Base-by-base conservation (phyloP, 192 early-diverging fungal species). In the Rhizophlyctis rosea region DNA sequence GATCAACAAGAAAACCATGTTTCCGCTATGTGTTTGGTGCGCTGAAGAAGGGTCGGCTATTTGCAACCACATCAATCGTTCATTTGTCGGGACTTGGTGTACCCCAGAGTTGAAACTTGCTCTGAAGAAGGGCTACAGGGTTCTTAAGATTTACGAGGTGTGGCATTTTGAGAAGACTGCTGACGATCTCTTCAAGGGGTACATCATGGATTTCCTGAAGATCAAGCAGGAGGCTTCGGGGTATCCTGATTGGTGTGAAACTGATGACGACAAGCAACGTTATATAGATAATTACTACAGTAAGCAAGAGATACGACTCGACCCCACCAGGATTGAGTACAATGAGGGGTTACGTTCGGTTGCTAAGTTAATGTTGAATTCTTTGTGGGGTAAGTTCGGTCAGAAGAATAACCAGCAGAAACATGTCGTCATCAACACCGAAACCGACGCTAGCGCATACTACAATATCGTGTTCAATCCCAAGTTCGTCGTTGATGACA, bases 71-170 rank as follows among this genome's bases (percentile, higher is more conserved):
- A n/a, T n/a, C n/a, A n/a, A n/a, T n/a, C n/a, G n/a, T n/a, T n/a
- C n/a, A n/a, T 47, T 47, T 47, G 44, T 47, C n/a, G 44, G 44
- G 44, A 47, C 44, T 47, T 47, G 44, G 44, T 47, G 44, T n/a
- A 47, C n/a, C n/a, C 44, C 44, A n/a, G 44, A 47, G n/a, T 13
- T 47, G 44, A 47, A 47, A n/a, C n/a, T 47, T 14, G 44, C 44
- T 13, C 44, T 47, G 13, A 14, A 13, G n/a, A 47, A 47, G 44
- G 44, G 44, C 44, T 47, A 47, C n/a, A n/a, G 13, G 13, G n/a
- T 47, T 47, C n/a, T n/a, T 47, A 13, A 47, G n/a, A n/a, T 47
- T 47, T 47, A 47, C n/a, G 44, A 47, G 44, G 44, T 47, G 13
- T n/a, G 13, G 13, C 44, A 47, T 47, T 47, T 47, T n/a, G 44